Evolutionary conservation across 306 rosid genomes (phyloP).

Genomic region (Trichosanthes truncata): DNA sequence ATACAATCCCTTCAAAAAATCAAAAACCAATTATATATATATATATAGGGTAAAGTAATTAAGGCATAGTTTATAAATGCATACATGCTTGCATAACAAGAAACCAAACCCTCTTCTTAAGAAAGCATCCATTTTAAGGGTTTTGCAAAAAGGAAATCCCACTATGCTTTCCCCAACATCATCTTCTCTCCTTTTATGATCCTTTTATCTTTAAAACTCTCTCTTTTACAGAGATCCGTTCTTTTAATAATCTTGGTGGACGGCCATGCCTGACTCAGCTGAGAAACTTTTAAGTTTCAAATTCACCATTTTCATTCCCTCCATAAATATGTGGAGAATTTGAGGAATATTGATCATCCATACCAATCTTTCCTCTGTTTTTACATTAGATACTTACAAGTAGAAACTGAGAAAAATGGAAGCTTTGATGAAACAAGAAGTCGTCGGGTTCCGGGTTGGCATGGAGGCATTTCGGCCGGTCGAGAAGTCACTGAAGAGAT

Average conservation of each 20-base stretch:
- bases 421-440: slow-evolving; percentile 14
- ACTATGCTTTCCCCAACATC: slow-evolving; percentile 17
- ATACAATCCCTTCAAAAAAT: too few relatives aligned
- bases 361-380: background rate
- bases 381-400: background rate
- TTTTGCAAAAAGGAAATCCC: background rate
- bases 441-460: slow-evolving; percentile 23
- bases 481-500: slow-evolving; percentile 20
- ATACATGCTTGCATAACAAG: background rate
- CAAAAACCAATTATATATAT: too few relatives aligned
- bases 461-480: slow-evolving; percentile 2
- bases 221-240: slow-evolving; percentile 10
- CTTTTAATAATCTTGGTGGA: slow-evolving; percentile 16
- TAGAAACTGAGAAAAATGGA: slow-evolving; percentile 16
- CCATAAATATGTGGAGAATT: slow-evolving; percentile 8
- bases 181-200: slow-evolving; percentile 1
- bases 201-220: background rate
- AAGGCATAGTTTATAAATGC: background rate
- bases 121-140: background rate
- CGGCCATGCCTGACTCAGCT: slow-evolving; percentile 24
- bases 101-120: background rate
- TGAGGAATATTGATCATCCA: background rate
- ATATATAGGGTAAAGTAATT: background rate
- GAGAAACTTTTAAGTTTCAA: slow-evolving; percentile 8
- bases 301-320: background rate